Evolutionary conservation across 352 stramenopile species (phyloP), one percentile per base, ranked within the genome.

Genomic region (Globisporangium uncinulatum): DNA sequence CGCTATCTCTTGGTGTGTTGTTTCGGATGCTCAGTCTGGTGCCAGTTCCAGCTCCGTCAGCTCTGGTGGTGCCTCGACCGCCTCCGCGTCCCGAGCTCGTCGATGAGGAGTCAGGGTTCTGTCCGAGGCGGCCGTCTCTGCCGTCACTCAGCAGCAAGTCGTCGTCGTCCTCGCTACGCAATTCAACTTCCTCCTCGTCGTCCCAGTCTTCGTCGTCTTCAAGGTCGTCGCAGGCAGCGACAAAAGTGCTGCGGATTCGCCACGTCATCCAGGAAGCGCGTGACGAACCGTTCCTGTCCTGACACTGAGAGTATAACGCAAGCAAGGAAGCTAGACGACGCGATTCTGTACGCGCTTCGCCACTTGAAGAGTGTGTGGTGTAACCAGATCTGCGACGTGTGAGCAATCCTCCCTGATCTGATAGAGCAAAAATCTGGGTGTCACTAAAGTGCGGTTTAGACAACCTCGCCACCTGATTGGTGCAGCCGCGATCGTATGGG

Each of bases 201-300:
- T 36, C 45, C 10, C n/a, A 51, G 10, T 54, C 54, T n/a, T 37
- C 21, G 37, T n/a, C 24, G 17, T 51, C 62, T n/a, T 45, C 50
- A 39, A 46, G 51, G 24, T 29, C 24, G 37, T 58, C 49, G 14
- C 20, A 60, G 43, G 43, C 46, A 39, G 46, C 64, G 46, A 58
- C 66, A 45, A 76, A 76, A 65, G 78, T 86, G 43, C 73, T 86
- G 43, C 84, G 85, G 57, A 89, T 93, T 42, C 79, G 83, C 9
- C 72, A 86, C 32, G 58, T 70, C 34, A 74, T 93, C 42, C 83
- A 93, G 62, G 76, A 89, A 55, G 69, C 66, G 39, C 70, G 83
- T 44, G 83, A 93, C 59, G 76, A 89, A 52, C 73, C 70, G 24
- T 93, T 66, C 41, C 39, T 66, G 47, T 66, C 53, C 11, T 66